Evolutionary conservation across 116 monocot genomes (phyloP).

Genomic region (Phalaenopsis hybrid): DNA sequence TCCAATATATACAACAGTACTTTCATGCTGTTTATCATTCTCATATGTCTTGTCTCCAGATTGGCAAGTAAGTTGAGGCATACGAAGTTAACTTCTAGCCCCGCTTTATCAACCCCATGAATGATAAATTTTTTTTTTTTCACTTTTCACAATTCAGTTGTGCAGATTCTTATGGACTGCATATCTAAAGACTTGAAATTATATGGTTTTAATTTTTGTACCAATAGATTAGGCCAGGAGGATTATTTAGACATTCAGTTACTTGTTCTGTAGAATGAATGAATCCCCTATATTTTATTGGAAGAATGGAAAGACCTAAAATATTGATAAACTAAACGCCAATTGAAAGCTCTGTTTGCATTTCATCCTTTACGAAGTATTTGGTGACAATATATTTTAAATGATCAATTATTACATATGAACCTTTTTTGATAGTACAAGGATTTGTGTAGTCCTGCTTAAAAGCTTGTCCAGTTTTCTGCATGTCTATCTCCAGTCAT

Average conservation of each 20-base stretch:
- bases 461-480: no score
- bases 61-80: background rate
- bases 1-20: background rate
- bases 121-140: background rate
- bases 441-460: no score
- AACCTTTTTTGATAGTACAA: no score
- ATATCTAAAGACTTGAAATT: background rate
- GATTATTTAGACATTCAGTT: background rate
- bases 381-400: no score
- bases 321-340: no score
- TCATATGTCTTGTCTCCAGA: background rate
- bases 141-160: background rate
- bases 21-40: background rate
- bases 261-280: background rate
- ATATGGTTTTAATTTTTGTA: constrained; percentile 1
- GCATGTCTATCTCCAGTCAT: no score
- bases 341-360: no score
- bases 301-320: no score
- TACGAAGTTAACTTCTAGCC: background rate
- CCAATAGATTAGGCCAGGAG: background rate
- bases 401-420: no score
- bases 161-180: background rate
- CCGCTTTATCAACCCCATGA: background rate
- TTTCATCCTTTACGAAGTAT: no score
- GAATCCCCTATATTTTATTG: no score